Percentiles rank a stretch among this genome's conserved stretches.
phyloP scores from a whole-genome alignment of 805 yeast species.

The Zygotorulaspora florentina region DNA sequence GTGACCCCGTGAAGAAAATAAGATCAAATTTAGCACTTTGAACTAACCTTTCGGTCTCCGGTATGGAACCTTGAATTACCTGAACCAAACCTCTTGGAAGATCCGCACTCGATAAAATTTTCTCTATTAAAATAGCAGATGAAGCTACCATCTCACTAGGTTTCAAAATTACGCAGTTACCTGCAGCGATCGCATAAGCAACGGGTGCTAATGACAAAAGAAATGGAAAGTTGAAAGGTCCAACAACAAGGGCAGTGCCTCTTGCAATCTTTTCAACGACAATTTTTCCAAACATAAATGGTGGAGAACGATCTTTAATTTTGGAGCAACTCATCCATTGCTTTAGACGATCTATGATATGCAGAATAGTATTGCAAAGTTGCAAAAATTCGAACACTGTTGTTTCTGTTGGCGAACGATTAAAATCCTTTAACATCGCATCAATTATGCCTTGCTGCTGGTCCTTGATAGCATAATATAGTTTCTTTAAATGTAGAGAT shows the following conservation, averaged over 20 bases:
- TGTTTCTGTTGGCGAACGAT: conserved; percentile 62
- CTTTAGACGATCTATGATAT: conserved; percentile 55
- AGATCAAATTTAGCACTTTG: conserved; percentile 63
- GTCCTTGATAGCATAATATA: conserved; percentile 62
- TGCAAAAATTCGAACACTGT: conserved; percentile 52
- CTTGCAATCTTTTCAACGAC: conserved; percentile 41
- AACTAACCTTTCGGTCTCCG: conserved; percentile 57
- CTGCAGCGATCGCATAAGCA: conserved; percentile 78
- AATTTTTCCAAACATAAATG: conserved; percentile 37
- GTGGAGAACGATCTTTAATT: conserved; percentile 29
- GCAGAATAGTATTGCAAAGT: conserved; percentile 50
- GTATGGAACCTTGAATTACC: conserved; percentile 69
- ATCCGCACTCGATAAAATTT: conserved; percentile 44
- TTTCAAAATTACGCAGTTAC: conserved; percentile 74
- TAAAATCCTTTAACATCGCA: conserved; percentile 64
- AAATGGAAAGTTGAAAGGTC: conserved; percentile 45
- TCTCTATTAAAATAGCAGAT: conserved; percentile 53
- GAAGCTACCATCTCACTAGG: conserved; percentile 71
- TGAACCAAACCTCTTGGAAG: conserved; percentile 54
- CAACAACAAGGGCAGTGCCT: conserved; percentile 68
- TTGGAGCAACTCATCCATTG: conserved; percentile 55
- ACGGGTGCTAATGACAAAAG: conserved; percentile 60
- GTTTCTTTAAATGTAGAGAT: conserved; percentile 57
- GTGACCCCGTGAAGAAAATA: conserved; percentile 83
- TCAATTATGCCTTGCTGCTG: conserved; percentile 49